phyloP scores from a whole-genome alignment of 805 yeast genomes.

The Diddensiella transvaalensis region DNA sequence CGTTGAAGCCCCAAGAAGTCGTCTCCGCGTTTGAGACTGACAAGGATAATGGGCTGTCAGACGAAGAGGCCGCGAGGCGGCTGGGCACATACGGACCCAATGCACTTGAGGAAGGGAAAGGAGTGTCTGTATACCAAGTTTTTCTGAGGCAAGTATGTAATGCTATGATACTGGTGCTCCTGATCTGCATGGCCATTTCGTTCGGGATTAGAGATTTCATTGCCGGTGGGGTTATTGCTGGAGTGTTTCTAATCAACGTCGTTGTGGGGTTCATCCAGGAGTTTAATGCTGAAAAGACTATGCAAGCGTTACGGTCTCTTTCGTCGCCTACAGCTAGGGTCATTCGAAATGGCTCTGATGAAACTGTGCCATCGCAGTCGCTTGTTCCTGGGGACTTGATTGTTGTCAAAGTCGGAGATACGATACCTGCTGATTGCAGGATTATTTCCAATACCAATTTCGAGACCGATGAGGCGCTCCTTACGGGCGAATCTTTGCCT shows the following conservation, averaged over 20 bases:
- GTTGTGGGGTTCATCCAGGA: conserved; percentile 69
- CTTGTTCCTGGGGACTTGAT: conserved; percentile 64
- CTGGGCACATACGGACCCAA: conserved; percentile 50
- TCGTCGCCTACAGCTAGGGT: conserved; percentile 71
- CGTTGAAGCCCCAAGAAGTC: conserved; percentile 36
- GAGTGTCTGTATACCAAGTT: conserved; percentile 52
- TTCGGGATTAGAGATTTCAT: conserved; percentile 75
- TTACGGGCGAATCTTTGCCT: conserved; percentile 65
- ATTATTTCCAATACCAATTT: conserved; percentile 56
- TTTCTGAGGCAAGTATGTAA: conserved; percentile 65
- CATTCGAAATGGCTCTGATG: conserved; percentile 55
- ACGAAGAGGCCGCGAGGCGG: conserved; percentile 32
- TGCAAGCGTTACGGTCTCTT: conserved; percentile 65
- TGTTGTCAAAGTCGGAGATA: conserved; percentile 63
- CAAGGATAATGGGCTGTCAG: conserved; percentile 46
- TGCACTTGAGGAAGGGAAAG: conserved; percentile 55
- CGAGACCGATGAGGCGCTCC: conserved; percentile 66
- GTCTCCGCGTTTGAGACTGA: conserved; percentile 41
- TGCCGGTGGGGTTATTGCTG: conserved; percentile 75
- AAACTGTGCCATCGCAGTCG: conserved; percentile 55
- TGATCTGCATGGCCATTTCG: conserved; percentile 67
- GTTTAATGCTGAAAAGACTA: conserved; percentile 70
- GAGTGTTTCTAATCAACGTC: conserved; percentile 61
- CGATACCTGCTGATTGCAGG: conserved; percentile 70
- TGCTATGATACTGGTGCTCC: conserved; percentile 72